Conservation (phyloP, 192 early-diverging fungal species). For the Spinellus fusiger region DNA sequence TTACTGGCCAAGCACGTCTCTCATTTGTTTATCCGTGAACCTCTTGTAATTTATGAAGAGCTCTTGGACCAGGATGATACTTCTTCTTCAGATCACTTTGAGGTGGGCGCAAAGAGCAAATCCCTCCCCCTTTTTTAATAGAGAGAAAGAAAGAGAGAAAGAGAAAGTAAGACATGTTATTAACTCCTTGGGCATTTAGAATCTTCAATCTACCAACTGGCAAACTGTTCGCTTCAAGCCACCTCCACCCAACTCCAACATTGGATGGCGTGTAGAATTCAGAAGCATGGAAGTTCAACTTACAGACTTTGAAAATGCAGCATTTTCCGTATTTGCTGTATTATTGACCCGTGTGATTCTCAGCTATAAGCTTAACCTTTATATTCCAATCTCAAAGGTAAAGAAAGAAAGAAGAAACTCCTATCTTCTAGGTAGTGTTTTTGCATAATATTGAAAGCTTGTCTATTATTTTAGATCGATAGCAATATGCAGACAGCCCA, state of each 20-base stretch:
- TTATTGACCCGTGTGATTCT: conserved; percentile 84
- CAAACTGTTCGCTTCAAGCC: conserved; percentile 99
- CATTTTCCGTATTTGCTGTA: conserved; percentile 90
- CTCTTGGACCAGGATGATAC: conserved; percentile 80
- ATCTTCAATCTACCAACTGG: conserved; percentile 99
- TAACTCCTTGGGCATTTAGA: conserved; percentile 32
- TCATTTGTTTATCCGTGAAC: conserved; percentile 97
- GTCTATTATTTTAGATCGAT: conserved; percentile 61
- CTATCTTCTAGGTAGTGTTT: neutral
- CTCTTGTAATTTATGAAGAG: conserved; percentile 92
- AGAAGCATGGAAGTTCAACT: conserved; percentile 94
- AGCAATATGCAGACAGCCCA: conserved; percentile 90
- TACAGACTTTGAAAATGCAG: conserved; percentile 96
- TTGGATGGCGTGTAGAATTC: conserved; percentile 99
- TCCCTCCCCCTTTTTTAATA: no score
- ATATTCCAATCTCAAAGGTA: conserved; percentile 92
- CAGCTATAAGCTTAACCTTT: conserved; percentile 88
- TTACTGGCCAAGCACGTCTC: conserved; percentile 86
- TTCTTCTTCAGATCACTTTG: conserved; percentile 91
- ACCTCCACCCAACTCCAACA: conserved; percentile 81
- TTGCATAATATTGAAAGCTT: neutral
- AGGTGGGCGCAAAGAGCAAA: conserved; percentile 38
- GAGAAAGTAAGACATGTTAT: no score
- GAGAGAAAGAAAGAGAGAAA: conserved; percentile 6
- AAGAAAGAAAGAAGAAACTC: neutral